These are phyloP conservation scores for Gaultheria prostrata DNA, from an alignment of 148 eudicot genomes.

Conservation along the genomic window DNA sequence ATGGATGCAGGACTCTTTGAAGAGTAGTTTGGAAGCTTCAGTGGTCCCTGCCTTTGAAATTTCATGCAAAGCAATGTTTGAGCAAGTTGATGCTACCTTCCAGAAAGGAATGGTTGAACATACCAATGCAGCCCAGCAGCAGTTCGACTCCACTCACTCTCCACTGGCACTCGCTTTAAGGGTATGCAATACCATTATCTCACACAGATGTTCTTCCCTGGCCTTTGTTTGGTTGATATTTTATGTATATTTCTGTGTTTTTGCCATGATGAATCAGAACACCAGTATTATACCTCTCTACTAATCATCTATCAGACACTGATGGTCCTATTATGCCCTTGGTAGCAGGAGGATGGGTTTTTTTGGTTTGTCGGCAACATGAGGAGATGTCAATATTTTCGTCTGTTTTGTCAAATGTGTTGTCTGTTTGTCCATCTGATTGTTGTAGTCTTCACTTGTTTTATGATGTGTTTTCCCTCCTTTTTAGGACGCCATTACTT, in stretches of 20 bases:
- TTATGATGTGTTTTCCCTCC: not conserved
- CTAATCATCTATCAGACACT: not conserved
- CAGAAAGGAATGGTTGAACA: constrained; percentile 92
- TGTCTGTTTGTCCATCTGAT: constrained; percentile 13
- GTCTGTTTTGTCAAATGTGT: not conserved
- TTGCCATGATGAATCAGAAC: not conserved
- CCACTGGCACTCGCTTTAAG: constrained; percentile 71
- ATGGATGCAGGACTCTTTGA: constrained; percentile 70
- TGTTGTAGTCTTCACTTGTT: not conserved
- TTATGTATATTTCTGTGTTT: not conserved
- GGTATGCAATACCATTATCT: constrained; percentile 37
- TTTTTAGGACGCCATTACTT: constrained; percentile 74
- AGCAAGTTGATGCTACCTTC: constrained; percentile 86
- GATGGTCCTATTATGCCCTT: not conserved
- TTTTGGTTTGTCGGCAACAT: not conserved
- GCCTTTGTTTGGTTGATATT: not conserved
- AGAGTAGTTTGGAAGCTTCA: constrained; percentile 69
- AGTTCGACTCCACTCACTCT: constrained; percentile 71
- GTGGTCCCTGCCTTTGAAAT: constrained; percentile 85
- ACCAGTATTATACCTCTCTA: not conserved
- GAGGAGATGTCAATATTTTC: not conserved
- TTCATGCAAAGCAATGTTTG: constrained; percentile 94
- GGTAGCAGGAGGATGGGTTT: not conserved
- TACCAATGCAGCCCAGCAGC: constrained; percentile 59
- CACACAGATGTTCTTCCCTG: not conserved